A percentile compares a stretch with the other conserved stretches of the same genome.
Conservation (phyloP, 108 stramenopile species). For the Thalassiosira profunda region DNA sequence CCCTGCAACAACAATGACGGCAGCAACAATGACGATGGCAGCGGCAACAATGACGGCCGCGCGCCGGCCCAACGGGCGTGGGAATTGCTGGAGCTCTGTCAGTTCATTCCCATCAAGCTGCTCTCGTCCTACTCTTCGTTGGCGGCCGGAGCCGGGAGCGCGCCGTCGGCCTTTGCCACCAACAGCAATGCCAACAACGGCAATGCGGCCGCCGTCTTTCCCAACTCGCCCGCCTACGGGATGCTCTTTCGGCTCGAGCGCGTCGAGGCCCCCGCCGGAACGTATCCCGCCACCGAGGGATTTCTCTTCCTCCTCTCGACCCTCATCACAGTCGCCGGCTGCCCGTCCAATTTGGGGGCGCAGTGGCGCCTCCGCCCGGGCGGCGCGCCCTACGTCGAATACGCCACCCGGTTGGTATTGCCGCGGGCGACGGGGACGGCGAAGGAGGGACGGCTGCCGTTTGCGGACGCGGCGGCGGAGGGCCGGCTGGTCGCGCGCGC, state of each 20-base stretch:
- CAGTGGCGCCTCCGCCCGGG: constrained; percentile 76
- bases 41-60: constrained; percentile 14
- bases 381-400: constrained; percentile 83
- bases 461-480: constrained; percentile 61
- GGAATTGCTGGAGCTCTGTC: constrained; percentile 78
- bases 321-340: constrained; percentile 65
- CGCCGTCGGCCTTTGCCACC: constrained; percentile 12
- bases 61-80: constrained; percentile 58
- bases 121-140: constrained; percentile 61
- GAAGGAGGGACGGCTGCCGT: constrained; percentile 46
- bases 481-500: constrained; percentile 66
- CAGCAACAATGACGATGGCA: neutral
- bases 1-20: constrained; percentile 10
- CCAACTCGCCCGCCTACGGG: constrained; percentile 57
- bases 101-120: constrained; percentile 67
- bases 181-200: constrained; percentile 1
- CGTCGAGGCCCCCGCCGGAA: constrained; percentile 68
- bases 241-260: constrained; percentile 85
- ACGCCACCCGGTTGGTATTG: constrained; percentile 73
- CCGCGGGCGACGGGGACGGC: constrained; percentile 64
- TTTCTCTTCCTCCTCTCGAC: constrained; percentile 72
- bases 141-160: constrained; percentile 20
- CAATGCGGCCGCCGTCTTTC: constrained; percentile 31
- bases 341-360: constrained; percentile 70
- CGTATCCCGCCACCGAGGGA: constrained; percentile 83